Conservation (phyloP, 1,284 basidiomycete genomes). For the Puccinia polysora region DNA sequence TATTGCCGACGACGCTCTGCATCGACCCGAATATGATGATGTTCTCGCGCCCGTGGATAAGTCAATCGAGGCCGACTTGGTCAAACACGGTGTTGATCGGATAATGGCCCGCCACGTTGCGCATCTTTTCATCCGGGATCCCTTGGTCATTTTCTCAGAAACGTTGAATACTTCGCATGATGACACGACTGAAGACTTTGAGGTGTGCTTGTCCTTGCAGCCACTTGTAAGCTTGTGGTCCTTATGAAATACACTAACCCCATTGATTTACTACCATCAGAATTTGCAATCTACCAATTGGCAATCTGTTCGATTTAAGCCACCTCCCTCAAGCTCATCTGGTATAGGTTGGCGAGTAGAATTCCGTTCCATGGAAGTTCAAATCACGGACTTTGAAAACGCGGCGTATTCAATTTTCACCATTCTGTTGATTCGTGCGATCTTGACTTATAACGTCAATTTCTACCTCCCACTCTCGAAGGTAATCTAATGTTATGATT, state of each 20-base stretch:
- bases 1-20: conserved; percentile 77
- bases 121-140: conserved; percentile 96
- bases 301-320: conserved; percentile 99
- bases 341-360: conserved; percentile 97
- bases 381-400: conserved; percentile 98
- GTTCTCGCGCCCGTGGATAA: conserved; percentile 74
- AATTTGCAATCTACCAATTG: conserved; percentile 99
- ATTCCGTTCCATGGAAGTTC: conserved; percentile 98
- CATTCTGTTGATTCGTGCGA: conserved; percentile 86
- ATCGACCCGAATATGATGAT: conserved; percentile 91
- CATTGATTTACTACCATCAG: conserved; percentile 54
- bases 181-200: conserved; percentile 88
- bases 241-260: background rate
- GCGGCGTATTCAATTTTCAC: conserved; percentile 93
- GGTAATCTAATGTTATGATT: conserved; percentile 60
- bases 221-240: background rate
- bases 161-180: conserved; percentile 79
- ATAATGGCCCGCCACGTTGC: conserved; percentile 84
- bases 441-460: conserved; percentile 83
- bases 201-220: conserved; percentile 58
- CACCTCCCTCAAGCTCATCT: conserved; percentile 75
- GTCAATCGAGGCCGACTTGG: conserved; percentile 62
- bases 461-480: conserved; percentile 96
- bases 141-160: conserved; percentile 90
- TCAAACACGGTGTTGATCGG: conserved; percentile 70